Percentiles rank a stretch among this genome's conserved stretches.
Evolutionary conservation across 2,329 filamentous ascomycete species (phyloP).

Genomic region (Epichloe gansuensis): DNA sequence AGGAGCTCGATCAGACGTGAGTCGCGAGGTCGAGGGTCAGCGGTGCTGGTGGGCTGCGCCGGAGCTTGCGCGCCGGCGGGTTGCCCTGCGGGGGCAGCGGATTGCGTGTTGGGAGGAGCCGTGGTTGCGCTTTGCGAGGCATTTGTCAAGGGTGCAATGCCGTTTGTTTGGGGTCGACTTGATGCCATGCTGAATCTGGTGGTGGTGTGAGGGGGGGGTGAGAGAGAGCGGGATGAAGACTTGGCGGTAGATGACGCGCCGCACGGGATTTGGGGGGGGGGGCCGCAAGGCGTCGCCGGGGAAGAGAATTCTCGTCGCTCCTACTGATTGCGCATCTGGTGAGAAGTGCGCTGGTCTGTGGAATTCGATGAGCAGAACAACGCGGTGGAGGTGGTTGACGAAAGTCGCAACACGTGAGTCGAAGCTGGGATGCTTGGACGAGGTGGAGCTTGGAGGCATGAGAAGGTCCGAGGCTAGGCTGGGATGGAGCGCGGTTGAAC

Average conservation of each 20-base stretch:
- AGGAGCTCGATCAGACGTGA: constrained; percentile 68
- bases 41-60: constrained; percentile 21
- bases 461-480: too few species aligned
- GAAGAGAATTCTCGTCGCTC: not conserved
- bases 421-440: not conserved
- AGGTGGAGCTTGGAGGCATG: not conserved
- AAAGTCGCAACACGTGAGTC: not conserved
- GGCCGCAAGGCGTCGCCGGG: not conserved
- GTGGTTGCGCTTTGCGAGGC: constrained; percentile 15
- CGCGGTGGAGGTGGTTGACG: not conserved
- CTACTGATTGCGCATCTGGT: not conserved
- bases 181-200: constrained; percentile 18
- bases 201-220: not conserved
- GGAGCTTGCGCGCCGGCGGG: constrained; percentile 12
- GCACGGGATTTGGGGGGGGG: not conserved
- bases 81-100: constrained; percentile 17
- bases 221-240: not conserved
- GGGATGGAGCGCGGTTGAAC: too few species aligned
- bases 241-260: not conserved
- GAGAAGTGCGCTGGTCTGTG: not conserved
- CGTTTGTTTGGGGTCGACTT: constrained; percentile 40
- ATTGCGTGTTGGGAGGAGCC: constrained; percentile 23
- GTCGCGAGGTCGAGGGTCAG: constrained; percentile 56
- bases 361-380: not conserved
- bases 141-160: constrained; percentile 29